Evolutionary conservation across 148 eudicot species (phyloP), one percentile per base, ranked within the genome.

Genomic region (Pharnaceum exiguum): DNA sequence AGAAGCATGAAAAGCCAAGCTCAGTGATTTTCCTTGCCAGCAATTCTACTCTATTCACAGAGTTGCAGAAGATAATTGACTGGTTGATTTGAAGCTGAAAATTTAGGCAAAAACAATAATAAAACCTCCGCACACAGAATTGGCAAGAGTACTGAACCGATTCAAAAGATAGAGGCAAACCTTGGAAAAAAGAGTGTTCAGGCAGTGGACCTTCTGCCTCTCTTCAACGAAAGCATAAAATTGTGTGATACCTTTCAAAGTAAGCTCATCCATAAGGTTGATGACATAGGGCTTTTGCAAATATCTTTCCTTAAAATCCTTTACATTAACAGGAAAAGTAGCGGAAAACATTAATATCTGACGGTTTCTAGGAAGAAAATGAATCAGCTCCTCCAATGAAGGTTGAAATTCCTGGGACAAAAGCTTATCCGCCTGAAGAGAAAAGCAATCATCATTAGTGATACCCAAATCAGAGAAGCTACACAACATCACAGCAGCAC

Each of bases 61-160:
- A 89, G 65, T 86, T 89, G 85, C 96, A 89, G 66, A 89, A 89
- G 28, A 89, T 89, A 55, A 89, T 89, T 40, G 96, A 89, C 60
- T 89, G 96, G 70, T 89, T 89, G 54, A 89, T 89, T 83, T 86
- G 95, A 58, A 89, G 96, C 96, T 89, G 88, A 56, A 78, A 64
- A 61, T 15, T 24, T 40, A 44, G 57, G 26, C 32, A 54, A 46
- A 23, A 13, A 46, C 29, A 57, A 33, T 63, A 19, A 63, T 16
- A 42, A 48, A 40, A 37, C 38, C 63, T 48, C 48, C 54, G 25
- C 30, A 57, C 32, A 23, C 22, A 26, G 36, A 12, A 38, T 19
- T 26, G 26, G 10, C 43, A 38, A 2, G 16, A 3, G 55, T 25
- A 57, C n/a, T n/a, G n/a, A n/a, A n/a, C n/a, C n/a, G n/a, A 58